A percentile compares a stretch with the other conserved stretches of the same genome.
phyloP scores from a whole-genome alignment of 2,329 filamentous ascomycete species.

The Calcarisporium arbuscula region DNA sequence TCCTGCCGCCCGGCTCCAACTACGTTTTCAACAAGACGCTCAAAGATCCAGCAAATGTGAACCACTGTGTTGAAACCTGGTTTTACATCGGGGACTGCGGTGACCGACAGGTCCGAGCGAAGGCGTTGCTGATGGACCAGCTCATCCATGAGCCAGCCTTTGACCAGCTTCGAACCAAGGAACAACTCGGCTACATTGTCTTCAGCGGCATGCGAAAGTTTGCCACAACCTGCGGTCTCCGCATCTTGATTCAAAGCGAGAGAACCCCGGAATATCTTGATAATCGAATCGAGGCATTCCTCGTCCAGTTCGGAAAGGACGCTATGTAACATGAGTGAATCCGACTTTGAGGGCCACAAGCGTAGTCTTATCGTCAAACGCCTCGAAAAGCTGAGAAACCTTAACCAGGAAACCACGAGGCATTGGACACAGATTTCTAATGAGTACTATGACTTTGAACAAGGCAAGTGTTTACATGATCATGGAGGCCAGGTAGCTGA shows the following conservation, averaged over 20 bases:
- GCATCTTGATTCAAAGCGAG: slow-evolving; percentile 91
- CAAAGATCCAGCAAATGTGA: slow-evolving; percentile 83
- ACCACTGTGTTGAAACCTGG: slow-evolving; percentile 77
- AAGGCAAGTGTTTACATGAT: slow-evolving; percentile 49
- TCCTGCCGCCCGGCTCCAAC: slow-evolving; percentile 75
- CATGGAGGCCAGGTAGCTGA: neutral
- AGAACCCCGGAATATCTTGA: slow-evolving; percentile 78
- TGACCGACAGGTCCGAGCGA: slow-evolving; percentile 66
- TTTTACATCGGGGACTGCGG: slow-evolving; percentile 63
- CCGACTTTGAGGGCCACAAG: slow-evolving; percentile 87
- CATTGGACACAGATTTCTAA: slow-evolving; percentile 81
- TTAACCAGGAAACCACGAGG: slow-evolving; percentile 74
- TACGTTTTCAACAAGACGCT: slow-evolving; percentile 75
- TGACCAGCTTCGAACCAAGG: slow-evolving; percentile 90
- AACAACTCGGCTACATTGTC: slow-evolving; percentile 95
- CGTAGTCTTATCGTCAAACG: slow-evolving; percentile 80
- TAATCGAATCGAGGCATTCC: slow-evolving; percentile 78
- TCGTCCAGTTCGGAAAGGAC: slow-evolving; percentile 60
- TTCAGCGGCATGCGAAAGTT: slow-evolving; percentile 71
- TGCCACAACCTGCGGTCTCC: slow-evolving; percentile 75
- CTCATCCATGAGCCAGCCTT: slow-evolving; percentile 91
- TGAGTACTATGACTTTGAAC: slow-evolving; percentile 85
- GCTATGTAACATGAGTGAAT: slow-evolving; percentile 69
- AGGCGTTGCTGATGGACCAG: slow-evolving; percentile 76
- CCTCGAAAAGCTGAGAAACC: slow-evolving; percentile 86